phyloP scores from a whole-genome alignment of 139 green algal genomes.

The Tetratostichococcus sp. region DNA sequence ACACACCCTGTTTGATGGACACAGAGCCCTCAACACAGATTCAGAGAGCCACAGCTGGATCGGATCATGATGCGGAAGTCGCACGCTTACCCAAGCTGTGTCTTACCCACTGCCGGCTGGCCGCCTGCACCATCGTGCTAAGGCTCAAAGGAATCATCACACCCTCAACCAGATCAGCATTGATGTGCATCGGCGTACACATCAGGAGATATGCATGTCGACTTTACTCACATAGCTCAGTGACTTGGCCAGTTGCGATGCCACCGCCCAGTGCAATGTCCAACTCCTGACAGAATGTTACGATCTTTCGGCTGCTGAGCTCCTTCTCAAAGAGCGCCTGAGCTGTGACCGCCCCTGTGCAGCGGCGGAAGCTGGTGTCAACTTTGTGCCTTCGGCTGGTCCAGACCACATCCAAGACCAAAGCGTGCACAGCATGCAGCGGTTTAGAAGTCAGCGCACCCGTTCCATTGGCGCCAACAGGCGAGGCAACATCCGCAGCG shows the following conservation, averaged over 20 bases:
- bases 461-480: not conserved
- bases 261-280: slow-evolving; percentile 65
- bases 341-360: slow-evolving; percentile 24
- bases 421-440: not conserved
- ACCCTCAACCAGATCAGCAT: not conserved
- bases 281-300: slow-evolving; percentile 51
- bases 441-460: not conserved
- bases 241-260: slow-evolving; percentile 53
- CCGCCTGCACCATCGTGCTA: slow-evolving; percentile 39
- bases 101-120: slow-evolving; percentile 83
- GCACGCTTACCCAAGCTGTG: slow-evolving; percentile 74
- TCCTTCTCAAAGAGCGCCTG: slow-evolving; percentile 19
- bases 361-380: too few relatives aligned
- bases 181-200: too few relatives aligned
- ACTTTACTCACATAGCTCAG: slow-evolving; percentile 62
- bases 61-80: too few relatives aligned
- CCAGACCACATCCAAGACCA: too few relatives aligned
- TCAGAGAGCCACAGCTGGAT: too few relatives aligned
- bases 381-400: too few relatives aligned
- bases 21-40: too few relatives aligned
- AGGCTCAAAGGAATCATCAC: not conserved
- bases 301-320: slow-evolving; percentile 21
- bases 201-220: not conserved
- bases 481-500: slow-evolving; percentile 30
- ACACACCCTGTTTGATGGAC: too few relatives aligned